Base-by-base conservation (phyloP, 208 protist species). In the Crithidia expoeki region DNA sequence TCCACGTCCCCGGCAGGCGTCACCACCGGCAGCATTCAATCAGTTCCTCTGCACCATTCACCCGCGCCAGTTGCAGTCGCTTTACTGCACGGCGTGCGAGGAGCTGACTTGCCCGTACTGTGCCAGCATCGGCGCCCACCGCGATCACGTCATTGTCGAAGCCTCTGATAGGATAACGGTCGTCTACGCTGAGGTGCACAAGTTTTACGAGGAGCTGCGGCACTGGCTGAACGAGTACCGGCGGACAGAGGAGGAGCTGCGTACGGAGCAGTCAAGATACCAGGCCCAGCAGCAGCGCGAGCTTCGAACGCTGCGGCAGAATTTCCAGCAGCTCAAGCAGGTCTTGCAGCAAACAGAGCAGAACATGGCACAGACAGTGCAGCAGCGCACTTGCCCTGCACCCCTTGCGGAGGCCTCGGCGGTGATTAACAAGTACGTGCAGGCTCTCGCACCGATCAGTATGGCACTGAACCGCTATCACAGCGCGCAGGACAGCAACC, bases 41-140 rank as follows among this genome's bases (percentile, higher is more conserved):
- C 70, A 76, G 27, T 78, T 88, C 17, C 69, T 66, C 28, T 93
- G 87, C 69, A 44, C 52, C 6, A 63, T 79, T 36, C 87, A 93
- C 69, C 68, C 28, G 27, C 65, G 52, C 16, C 73, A 83, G 44
- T 23, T 83, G 38, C 64, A 81, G 51, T 80, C 76, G 25, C 72
- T 93, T 16, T 90, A 80, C 75, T 93, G 87, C 63, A 62, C 40
- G 0, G 75, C 70, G 30, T 93, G 87, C 66, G 47, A 61, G 17
- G 74, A 81, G 68, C 76, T 88, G 46, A 79, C 77, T 40, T 93
- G 87, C 62, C 81, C 87, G 21, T 89, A 90, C 75, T 93, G 87
- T 65, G 83, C 82, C 30, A 84, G 81, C 61, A 71, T 90, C 59
- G 87, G 87, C 19, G 25, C 36, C n/a, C 87, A 93, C 60, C 59